Percentiles rank a stretch among this genome's conserved stretches.
phyloP scores from a whole-genome alignment of 495 filamentous ascomycete genomes.

The Tuber brumale region DNA sequence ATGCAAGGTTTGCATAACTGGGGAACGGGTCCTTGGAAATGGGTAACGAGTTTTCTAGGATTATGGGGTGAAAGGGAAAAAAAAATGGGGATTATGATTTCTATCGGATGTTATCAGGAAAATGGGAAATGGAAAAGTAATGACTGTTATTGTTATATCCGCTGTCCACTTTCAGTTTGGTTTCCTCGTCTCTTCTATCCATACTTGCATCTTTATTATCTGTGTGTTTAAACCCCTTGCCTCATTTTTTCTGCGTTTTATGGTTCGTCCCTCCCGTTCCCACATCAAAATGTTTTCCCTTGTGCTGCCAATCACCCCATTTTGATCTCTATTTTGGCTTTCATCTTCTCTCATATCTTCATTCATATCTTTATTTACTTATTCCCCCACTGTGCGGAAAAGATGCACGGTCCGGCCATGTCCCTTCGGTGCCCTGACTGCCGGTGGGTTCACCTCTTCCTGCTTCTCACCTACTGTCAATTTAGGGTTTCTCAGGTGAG shows the following conservation, averaged over 20 bases:
- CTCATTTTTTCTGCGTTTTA: constrained; percentile 11
- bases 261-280: background rate
- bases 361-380: constrained; percentile 7
- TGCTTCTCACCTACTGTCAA: background rate
- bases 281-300: background rate
- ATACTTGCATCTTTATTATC: constrained; percentile 9
- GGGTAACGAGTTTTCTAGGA: constrained; percentile 15
- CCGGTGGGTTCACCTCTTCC: background rate
- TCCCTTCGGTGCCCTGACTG: constrained; percentile 9
- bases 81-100: constrained; percentile 15
- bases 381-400: constrained; percentile 8
- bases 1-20: constrained; percentile 16
- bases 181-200: constrained; percentile 12
- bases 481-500: background rate
- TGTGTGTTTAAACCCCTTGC: constrained; percentile 9
- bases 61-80: constrained; percentile 16
- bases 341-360: constrained; percentile 1
- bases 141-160: constrained; percentile 7
- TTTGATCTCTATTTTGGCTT: constrained; percentile 9
- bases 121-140: constrained; percentile 9
- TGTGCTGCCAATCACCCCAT: background rate
- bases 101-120: constrained; percentile 7
- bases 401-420: constrained; percentile 14
- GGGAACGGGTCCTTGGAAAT: constrained; percentile 10
- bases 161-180: constrained; percentile 11